Base-by-base conservation (phyloP, 1,284 basidiomycete species). In the Phellopilus nigrolimitatus region DNA sequence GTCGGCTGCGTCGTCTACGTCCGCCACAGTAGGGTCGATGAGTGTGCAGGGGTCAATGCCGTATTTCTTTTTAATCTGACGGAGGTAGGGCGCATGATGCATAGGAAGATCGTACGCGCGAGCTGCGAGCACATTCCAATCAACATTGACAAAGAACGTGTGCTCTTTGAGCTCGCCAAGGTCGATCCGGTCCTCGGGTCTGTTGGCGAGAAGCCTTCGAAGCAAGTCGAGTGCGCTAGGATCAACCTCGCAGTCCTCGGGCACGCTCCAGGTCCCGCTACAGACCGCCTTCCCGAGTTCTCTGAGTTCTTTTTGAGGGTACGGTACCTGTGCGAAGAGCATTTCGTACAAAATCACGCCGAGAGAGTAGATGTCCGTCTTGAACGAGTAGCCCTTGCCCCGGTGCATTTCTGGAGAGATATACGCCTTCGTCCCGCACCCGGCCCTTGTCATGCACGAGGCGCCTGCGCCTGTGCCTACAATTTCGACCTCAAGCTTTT, bases 301-400 rank as follows among this genome's bases (percentile, higher is more conserved):
- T 22, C 17, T 19, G 27, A 21, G 47, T 39, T 25, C 12, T 3
- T n/a, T n/a, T 40, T 8, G 17, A 13, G 31, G 19, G 24, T 15
- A 19, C 39, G 60, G 37, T 21, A 64, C 60, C 51, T 51, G 50
- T 15, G 78, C 79, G 54, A 74, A 77, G 3, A 81, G 65, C 68
- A 83, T 73, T 51, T 79, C 76, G 58, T 77, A 79, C 68, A 84
- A 60, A 52, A 84, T 69, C 33, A 82, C 77, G n/a, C 79, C 80
- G n/a, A 80, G 64, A 10, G 76, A 76, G 76, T 77, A 80, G 68
- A 73, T 78, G 61, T 80, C 78, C 38, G 78, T 74, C 1, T 74
- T 71, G 41, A 73, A 75, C n/a, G 74, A 73, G 63, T 82, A 82
- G n/a, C 53, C 54, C 12, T 56, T 47, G 19, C 61, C 57, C 13